phyloP scores from a whole-genome alignment of 2,329 filamentous ascomycete genomes.

The Talaromyces sp. region DNA sequence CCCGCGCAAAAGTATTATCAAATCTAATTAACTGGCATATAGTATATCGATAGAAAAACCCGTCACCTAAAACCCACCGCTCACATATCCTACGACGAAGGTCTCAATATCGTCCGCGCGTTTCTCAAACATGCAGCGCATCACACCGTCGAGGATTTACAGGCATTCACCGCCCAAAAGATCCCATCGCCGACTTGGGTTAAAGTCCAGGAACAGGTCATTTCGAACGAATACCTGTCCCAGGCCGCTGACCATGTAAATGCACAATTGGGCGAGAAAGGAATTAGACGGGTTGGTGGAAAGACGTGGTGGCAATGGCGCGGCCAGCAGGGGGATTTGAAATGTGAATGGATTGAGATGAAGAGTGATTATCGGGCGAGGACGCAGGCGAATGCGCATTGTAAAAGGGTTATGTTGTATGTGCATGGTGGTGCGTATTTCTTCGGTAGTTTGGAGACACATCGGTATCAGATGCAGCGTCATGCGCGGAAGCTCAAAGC shows the following conservation, averaged over 20 bases:
- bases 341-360: slow-evolving; percentile 97
- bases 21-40: background rate
- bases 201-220: slow-evolving; percentile 63
- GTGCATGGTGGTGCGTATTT: slow-evolving; percentile 92
- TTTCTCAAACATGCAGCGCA: slow-evolving; percentile 82
- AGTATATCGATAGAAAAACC: slow-evolving; percentile 78
- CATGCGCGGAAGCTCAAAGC: slow-evolving; percentile 93
- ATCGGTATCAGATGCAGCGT: slow-evolving; percentile 95
- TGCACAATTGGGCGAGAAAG: slow-evolving; percentile 70
- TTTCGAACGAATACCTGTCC: slow-evolving; percentile 60
- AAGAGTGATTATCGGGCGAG: slow-evolving; percentile 70
- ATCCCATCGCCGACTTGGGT: slow-evolving; percentile 88
- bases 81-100: slow-evolving; percentile 91
- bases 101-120: slow-evolving; percentile 75
- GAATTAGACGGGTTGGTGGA: slow-evolving; percentile 71
- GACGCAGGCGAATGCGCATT: slow-evolving; percentile 55
- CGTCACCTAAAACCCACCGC: slow-evolving; percentile 75
- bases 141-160: slow-evolving; percentile 87
- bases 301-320: slow-evolving; percentile 88
- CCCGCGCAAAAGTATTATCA: too few relatives aligned
- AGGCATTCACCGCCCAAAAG: slow-evolving; percentile 86
- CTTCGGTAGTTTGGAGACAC: slow-evolving; percentile 92
- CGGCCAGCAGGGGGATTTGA: slow-evolving; percentile 57
- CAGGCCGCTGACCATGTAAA: slow-evolving; percentile 63
- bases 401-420: slow-evolving; percentile 81